phyloP scores from a whole-genome alignment of 495 filamentous ascomycete genomes.

The Paragyromitra xinjiangensis region DNA sequence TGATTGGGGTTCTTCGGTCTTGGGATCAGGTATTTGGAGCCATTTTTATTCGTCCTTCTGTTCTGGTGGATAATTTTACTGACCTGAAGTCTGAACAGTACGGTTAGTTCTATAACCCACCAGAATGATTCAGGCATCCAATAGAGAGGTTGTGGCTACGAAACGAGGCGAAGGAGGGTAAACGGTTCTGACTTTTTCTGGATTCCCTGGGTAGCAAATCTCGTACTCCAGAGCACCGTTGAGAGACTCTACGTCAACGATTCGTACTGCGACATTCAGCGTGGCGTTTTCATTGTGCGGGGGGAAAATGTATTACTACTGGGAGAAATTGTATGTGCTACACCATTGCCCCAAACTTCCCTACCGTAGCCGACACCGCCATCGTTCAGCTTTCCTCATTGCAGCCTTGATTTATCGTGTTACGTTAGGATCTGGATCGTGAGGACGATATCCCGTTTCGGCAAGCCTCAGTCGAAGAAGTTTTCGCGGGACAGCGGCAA shows the following conservation, averaged over 20 bases:
- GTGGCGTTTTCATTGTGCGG: constrained; percentile 86
- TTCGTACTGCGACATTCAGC: constrained; percentile 79
- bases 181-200: constrained; percentile 5
- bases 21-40: constrained; percentile 87
- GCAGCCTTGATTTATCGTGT: constrained; percentile 30
- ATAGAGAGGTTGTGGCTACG: neutral
- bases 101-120: constrained; percentile 31
- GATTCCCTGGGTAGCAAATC: constrained; percentile 71
- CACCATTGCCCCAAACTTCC: neutral
- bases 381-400: constrained; percentile 15
- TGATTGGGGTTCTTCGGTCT: constrained; percentile 89
- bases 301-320: constrained; percentile 93
- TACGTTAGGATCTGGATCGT: constrained; percentile 80
- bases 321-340: constrained; percentile 79
- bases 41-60: neutral
- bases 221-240: constrained; percentile 89
- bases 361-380: neutral
- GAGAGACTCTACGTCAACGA: constrained; percentile 80
- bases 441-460: constrained; percentile 84
- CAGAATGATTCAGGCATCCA: constrained; percentile 4
- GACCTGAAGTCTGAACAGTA: constrained; percentile 42
- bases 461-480: constrained; percentile 72
- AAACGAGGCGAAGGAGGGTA: neutral
- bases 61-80: constrained; percentile 28
- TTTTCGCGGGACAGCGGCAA: constrained; percentile 75